A percentile compares a stretch with the other conserved stretches of the same genome.
Conservation (phyloP, 2,329 filamentous ascomycete species). For the Stagonosporopsis chrysanthemi region DNA sequence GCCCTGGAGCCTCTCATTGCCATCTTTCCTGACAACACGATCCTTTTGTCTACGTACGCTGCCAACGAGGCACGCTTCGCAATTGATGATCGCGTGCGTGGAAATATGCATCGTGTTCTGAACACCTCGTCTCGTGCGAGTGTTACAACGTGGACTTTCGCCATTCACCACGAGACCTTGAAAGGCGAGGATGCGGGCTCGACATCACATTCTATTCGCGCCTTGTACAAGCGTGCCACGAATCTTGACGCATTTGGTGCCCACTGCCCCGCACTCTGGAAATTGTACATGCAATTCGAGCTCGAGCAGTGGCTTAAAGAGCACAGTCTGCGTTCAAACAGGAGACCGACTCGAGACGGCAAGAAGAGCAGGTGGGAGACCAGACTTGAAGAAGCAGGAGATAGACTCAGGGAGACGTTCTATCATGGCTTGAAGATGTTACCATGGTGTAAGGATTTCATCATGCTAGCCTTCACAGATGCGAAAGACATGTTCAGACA, state of each 20-base stretch:
- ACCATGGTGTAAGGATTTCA: constrained; percentile 69
- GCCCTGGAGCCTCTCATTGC: constrained; percentile 67
- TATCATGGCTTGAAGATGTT: constrained; percentile 63
- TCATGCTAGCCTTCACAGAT: constrained; percentile 63
- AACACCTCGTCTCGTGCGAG: constrained; percentile 40
- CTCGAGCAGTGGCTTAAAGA: constrained; percentile 26
- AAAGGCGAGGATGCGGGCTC: constrained; percentile 49
- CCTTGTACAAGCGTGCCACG: constrained; percentile 64
- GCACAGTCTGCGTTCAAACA: constrained; percentile 14
- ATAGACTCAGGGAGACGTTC: constrained; percentile 60
- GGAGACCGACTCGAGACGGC: constrained; percentile 24
- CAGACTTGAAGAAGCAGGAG: constrained; percentile 41
- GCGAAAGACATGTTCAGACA: constrained; percentile 48
- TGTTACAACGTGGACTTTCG: constrained; percentile 62
- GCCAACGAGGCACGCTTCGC: constrained; percentile 76
- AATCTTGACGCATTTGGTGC: constrained; percentile 32
- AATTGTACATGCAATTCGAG: constrained; percentile 45
- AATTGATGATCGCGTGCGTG: constrained; percentile 78
- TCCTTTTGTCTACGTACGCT: constrained; percentile 76
- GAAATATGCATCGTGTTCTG: constrained; percentile 60
- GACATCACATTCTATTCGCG: constrained; percentile 62
- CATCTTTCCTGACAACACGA: constrained; percentile 76
- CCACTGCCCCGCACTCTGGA: constrained; percentile 44
- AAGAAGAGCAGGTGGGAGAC: constrained; percentile 32
- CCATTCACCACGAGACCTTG: constrained; percentile 63